Conservation (phyloP, 208 protist species). For the Leishmania guyanensis region DNA sequence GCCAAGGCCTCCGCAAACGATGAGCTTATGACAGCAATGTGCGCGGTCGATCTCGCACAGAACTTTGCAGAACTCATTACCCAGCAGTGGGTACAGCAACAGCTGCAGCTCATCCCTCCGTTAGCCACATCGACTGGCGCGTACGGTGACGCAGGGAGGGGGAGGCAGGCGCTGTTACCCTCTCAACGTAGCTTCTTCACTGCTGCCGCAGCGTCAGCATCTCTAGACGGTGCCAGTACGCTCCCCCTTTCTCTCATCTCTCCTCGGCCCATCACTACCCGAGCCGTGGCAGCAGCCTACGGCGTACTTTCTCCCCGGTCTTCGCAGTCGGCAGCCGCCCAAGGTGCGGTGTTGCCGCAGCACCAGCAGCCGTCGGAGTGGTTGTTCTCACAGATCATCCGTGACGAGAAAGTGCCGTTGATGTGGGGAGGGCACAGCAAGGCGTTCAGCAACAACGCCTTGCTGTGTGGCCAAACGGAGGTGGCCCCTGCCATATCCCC, state of each 20-base stretch:
- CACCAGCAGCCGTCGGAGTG: not conserved
- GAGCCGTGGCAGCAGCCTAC: not conserved
- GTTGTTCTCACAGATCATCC: not conserved
- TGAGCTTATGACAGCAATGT: constrained; percentile 17
- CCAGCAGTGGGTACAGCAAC: constrained; percentile 22
- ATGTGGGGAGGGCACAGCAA: constrained; percentile 2
- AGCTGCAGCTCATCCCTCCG: constrained; percentile 5
- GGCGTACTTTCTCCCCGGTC: not conserved
- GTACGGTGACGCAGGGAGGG: not conserved
- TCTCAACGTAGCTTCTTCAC: not conserved
- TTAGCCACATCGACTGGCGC: not conserved
- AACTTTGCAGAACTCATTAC: constrained; percentile 19
- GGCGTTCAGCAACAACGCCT: not conserved
- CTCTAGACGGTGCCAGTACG: not conserved
- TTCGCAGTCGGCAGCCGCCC: not conserved
- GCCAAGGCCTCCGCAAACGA: constrained; percentile 5
- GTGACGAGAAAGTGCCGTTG: not conserved
- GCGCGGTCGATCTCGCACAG: constrained; percentile 28
- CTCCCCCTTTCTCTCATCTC: not conserved
- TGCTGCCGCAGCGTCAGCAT: not conserved
- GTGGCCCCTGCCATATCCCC: not conserved
- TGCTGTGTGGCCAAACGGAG: not conserved
- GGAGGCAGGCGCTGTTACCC: not conserved
- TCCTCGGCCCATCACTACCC: not conserved
- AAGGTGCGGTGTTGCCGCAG: not conserved